A percentile compares a stretch with the other conserved stretches of the same genome.
Conservation (phyloP, 2,329 filamentous ascomycete genomes). For the Xylariaceae sp. region DNA sequence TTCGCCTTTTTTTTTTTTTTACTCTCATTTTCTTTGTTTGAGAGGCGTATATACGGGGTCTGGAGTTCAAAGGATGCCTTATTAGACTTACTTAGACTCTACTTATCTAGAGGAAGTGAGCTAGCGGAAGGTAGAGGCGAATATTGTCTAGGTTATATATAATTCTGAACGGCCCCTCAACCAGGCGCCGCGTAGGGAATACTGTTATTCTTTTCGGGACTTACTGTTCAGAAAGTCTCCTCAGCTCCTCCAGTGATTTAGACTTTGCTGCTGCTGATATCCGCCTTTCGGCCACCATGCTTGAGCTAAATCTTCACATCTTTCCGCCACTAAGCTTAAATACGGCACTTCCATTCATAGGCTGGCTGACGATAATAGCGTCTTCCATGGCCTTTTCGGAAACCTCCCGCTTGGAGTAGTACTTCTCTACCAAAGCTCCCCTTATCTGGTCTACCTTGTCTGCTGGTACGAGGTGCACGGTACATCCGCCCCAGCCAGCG, state of each 20-base stretch:
- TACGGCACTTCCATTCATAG: conserved; percentile 65
- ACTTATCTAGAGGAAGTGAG: not conserved
- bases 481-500: conserved; percentile 95
- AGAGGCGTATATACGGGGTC: no score
- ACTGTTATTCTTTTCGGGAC: not conserved
- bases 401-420: conserved; percentile 64
- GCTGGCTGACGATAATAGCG: conserved; percentile 84
- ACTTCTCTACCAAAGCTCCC: conserved; percentile 70
- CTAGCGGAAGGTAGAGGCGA: not conserved
- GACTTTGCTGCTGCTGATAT: not conserved
- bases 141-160: not conserved
- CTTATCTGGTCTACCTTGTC: conserved; percentile 75
- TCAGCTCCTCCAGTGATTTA: not conserved
- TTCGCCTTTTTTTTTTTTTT: no score
- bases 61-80: not conserved
- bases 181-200: not conserved
- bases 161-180: not conserved
- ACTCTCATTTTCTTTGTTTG: no score
- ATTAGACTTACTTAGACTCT: no score
- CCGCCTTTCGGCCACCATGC: not conserved
- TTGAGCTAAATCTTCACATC: conserved; percentile 17
- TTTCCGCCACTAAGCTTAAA: conserved; percentile 34
- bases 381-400: conserved; percentile 67
- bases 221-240: not conserved
- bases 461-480: conserved; percentile 83